Evolutionary conservation across 805 yeast species (phyloP).

Genomic region (Metschnikowia amazonensis): DNA sequence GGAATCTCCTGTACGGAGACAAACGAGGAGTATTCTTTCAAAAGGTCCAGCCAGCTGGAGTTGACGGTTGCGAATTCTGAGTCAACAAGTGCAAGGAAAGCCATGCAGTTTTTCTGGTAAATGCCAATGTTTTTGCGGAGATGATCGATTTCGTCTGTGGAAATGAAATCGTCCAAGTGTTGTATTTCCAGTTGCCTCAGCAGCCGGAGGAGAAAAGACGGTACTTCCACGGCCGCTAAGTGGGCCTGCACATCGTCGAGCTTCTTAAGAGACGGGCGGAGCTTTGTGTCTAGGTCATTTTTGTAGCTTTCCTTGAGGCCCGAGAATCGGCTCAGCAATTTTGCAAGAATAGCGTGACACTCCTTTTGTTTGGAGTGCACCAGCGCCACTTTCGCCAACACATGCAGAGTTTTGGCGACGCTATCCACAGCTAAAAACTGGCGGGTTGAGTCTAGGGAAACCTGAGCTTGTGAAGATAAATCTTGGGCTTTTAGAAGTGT

Average conservation of each 20-base stretch:
- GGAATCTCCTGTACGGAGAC: background rate
- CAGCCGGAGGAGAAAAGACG: slow-evolving; percentile 19
- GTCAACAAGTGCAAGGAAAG: slow-evolving; percentile 4
- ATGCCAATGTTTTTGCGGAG: slow-evolving; percentile 26
- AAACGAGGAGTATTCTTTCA: background rate
- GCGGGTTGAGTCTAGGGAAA: slow-evolving; percentile 24
- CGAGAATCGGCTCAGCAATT: slow-evolving; percentile 13
- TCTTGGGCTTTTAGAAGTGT: slow-evolving; percentile 30
- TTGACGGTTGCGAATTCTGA: background rate
- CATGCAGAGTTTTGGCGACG: slow-evolving; percentile 21
- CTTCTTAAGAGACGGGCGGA: slow-evolving; percentile 24
- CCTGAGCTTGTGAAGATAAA: slow-evolving; percentile 33
- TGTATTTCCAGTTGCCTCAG: background rate
- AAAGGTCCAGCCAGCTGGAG: slow-evolving; percentile 1
- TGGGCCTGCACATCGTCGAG: slow-evolving; percentile 25
- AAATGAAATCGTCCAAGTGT: slow-evolving; percentile 30
- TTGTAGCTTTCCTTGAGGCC: slow-evolving; percentile 8
- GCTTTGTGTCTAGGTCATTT: slow-evolving; percentile 7
- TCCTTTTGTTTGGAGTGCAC: slow-evolving; percentile 18
- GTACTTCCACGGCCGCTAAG: slow-evolving; percentile 29
- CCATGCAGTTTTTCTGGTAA: slow-evolving; percentile 23
- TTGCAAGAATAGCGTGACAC: slow-evolving; percentile 15
- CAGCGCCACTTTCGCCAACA: slow-evolving; percentile 14
- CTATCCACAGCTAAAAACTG: slow-evolving; percentile 23
- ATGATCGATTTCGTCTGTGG: slow-evolving; percentile 28